These are phyloP conservation scores for Colletotrichum abscissum DNA, from an alignment of 2,329 filamentous ascomycete genomes.

Conservation along the genomic window DNA sequence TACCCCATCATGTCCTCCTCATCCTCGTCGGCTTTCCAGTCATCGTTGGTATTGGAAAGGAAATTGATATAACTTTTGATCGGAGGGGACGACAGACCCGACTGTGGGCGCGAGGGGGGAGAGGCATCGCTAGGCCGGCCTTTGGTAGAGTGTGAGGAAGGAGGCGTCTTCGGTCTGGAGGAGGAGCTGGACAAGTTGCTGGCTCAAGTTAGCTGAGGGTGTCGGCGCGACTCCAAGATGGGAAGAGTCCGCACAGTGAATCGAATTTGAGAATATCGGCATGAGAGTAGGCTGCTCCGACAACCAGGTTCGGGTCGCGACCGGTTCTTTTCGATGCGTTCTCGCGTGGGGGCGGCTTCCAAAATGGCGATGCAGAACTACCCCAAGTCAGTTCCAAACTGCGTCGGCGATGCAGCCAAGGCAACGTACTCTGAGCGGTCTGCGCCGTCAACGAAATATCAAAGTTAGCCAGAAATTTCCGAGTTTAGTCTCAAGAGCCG, in stretches of 20 bases:
- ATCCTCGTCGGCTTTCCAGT: conserved; percentile 81
- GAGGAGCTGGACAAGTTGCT: conserved; percentile 71
- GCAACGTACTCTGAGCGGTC: conserved; percentile 72
- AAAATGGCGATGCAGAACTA: conserved; percentile 91
- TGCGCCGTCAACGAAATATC: conserved; percentile 44
- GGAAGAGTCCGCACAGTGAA: conserved; percentile 69
- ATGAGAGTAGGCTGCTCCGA: conserved; percentile 96
- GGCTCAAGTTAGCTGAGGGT: conserved; percentile 26
- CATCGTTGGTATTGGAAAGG: conserved; percentile 82
- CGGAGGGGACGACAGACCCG: conserved; percentile 69
- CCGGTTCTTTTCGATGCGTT: conserved; percentile 63
- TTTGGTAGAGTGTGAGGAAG: conserved; percentile 67
- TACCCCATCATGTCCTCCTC: conserved; percentile 84
- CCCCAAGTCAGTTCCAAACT: conserved; percentile 40
- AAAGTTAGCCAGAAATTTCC: conserved; percentile 35
- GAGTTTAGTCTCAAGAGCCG: conserved; percentile 4
- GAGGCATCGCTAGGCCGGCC: conserved; percentile 65
- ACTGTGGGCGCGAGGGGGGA: conserved; percentile 64
- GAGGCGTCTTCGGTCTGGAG: conserved; percentile 81
- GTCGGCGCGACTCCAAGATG: neutral
- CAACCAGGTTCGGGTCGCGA: conserved; percentile 78
- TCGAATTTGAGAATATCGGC: conserved; percentile 93
- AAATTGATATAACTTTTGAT: conserved; percentile 84
- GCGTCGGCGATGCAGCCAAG: conserved; percentile 40
- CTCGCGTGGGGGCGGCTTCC: conserved; percentile 72